phyloP scores from a whole-genome alignment of 75 land plant genomes.

The Ceratopteris richardii region DNA sequence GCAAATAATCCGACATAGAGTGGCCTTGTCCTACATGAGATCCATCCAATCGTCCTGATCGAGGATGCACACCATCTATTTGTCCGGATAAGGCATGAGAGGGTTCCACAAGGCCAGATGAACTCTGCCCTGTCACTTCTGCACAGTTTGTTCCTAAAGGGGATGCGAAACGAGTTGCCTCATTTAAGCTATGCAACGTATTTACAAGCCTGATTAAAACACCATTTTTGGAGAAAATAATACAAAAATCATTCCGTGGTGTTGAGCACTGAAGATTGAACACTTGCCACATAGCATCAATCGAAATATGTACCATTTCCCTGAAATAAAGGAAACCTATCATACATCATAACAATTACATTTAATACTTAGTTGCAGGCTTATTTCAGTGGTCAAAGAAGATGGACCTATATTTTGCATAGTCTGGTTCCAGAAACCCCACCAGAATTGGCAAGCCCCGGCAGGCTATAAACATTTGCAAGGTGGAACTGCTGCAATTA shows the following conservation, averaged over 20 bases:
- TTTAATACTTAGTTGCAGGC: too few species aligned
- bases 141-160: slow-evolving; percentile 15
- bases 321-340: slow-evolving; percentile 31
- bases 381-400: too few species aligned
- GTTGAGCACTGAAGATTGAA: slow-evolving; percentile 81
- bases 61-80: slow-evolving; percentile 26
- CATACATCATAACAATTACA: too few species aligned
- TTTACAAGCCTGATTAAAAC: slow-evolving; percentile 82
- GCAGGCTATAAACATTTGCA: slow-evolving; percentile 99
- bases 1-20: slow-evolving; percentile 31
- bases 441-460: slow-evolving; percentile 93
- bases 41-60: slow-evolving; percentile 50
- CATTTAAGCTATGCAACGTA: slow-evolving; percentile 91
- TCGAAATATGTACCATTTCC: slow-evolving; percentile 98
- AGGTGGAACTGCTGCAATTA: slow-evolving; percentile 52
- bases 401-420: slow-evolving; percentile 87
- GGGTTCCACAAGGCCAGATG: slow-evolving; percentile 69
- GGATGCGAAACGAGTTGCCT: slow-evolving; percentile 81
- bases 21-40: slow-evolving; percentile 30
- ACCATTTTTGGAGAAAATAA: slow-evolving; percentile 92
- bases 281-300: slow-evolving; percentile 99
- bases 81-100: slow-evolving; percentile 28
- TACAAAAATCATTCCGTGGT: slow-evolving; percentile 86
- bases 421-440: slow-evolving; percentile 90
- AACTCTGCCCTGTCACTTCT: slow-evolving; percentile 31